A percentile compares a stretch with the other conserved stretches of the same genome.
phyloP scores from a whole-genome alignment of 2,329 filamentous ascomycete genomes.

The Colletotrichum caudatum region DNA sequence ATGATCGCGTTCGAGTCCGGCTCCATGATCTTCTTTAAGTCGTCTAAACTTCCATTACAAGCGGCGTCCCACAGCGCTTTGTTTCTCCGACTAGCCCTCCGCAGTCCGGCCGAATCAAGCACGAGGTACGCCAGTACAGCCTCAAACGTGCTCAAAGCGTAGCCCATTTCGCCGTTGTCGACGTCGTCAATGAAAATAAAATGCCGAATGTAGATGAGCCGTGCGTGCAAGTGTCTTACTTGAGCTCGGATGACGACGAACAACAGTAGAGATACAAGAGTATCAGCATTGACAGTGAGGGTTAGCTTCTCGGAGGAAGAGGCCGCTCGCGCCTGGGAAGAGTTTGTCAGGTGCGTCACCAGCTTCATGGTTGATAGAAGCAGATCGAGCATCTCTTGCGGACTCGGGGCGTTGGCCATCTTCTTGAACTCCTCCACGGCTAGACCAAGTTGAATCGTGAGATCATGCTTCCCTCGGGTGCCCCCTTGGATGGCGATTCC shows the following conservation, averaged over 20 bases:
- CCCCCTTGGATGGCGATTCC: constrained; percentile 88
- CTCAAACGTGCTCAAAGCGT: constrained; percentile 95
- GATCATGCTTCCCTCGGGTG: constrained; percentile 80
- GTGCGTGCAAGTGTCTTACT: constrained; percentile 86
- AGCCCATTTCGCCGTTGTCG: constrained; percentile 94
- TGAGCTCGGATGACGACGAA: constrained; percentile 94
- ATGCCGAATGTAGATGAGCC: constrained; percentile 93
- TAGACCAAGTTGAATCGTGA: constrained; percentile 79
- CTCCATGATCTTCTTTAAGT: constrained; percentile 84
- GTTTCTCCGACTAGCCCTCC: constrained; percentile 88
- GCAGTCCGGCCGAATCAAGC: constrained; percentile 82
- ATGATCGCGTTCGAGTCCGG: constrained; percentile 66
- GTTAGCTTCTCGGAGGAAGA: constrained; percentile 64
- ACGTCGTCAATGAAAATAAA: constrained; percentile 99
- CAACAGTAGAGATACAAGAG: constrained; percentile 89
- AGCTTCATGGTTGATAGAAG: constrained; percentile 85
- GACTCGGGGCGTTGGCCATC: constrained; percentile 80
- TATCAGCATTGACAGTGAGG: constrained; percentile 83
- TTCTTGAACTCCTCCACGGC: constrained; percentile 92
- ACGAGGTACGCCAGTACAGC: constrained; percentile 91
- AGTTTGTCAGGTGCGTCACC: constrained; percentile 76
- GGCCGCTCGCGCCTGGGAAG: constrained; percentile 56
- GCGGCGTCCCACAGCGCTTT: constrained; percentile 88
- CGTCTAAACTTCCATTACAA: constrained; percentile 79
- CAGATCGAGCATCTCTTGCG: constrained; percentile 89